Conservation (phyloP, 2,329 filamentous ascomycete species). For the Elsinoe batatas region DNA sequence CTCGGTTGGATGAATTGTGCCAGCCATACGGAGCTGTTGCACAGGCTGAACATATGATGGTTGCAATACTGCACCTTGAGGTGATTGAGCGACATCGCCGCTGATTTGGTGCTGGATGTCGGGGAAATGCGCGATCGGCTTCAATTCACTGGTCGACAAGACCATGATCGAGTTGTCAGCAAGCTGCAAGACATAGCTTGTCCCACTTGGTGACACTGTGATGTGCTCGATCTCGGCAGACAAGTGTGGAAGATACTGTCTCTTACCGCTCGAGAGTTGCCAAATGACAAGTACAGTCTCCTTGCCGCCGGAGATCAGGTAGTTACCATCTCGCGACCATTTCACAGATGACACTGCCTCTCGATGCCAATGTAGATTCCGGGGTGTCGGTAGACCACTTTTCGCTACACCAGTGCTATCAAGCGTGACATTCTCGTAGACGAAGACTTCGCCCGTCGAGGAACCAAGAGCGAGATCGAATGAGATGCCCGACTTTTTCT, state of each 20-base stretch:
- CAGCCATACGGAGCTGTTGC: slow-evolving; percentile 13
- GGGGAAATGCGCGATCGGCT: slow-evolving; percentile 72
- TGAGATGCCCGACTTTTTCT: slow-evolving; percentile 26
- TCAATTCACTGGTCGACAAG: slow-evolving; percentile 79
- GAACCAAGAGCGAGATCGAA: slow-evolving; percentile 74
- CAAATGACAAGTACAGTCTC: slow-evolving; percentile 86
- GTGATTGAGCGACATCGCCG: slow-evolving; percentile 81
- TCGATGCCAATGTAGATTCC: slow-evolving; percentile 84
- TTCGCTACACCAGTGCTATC: slow-evolving; percentile 4
- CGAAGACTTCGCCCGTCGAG: slow-evolving; percentile 62
- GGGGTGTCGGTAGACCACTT: slow-evolving; percentile 37
- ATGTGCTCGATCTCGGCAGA: slow-evolving; percentile 77
- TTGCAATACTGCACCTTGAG: slow-evolving; percentile 73
- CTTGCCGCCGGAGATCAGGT: slow-evolving; percentile 82
- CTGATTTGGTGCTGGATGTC: slow-evolving; percentile 64
- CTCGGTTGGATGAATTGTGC: slow-evolving; percentile 31
- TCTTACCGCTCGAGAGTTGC: slow-evolving; percentile 80
- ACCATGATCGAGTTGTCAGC: slow-evolving; percentile 90
- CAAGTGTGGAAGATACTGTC: slow-evolving; percentile 81
- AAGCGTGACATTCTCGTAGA: slow-evolving; percentile 50
- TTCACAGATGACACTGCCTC: slow-evolving; percentile 73
- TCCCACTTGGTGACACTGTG: slow-evolving; percentile 66
- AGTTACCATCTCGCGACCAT: slow-evolving; percentile 94
- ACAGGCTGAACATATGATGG: slow-evolving; percentile 56
- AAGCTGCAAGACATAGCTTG: slow-evolving; percentile 73